Evolutionary conservation across 129 eudicot genomes (phyloP).

Genomic region (Logfia minima): DNA sequence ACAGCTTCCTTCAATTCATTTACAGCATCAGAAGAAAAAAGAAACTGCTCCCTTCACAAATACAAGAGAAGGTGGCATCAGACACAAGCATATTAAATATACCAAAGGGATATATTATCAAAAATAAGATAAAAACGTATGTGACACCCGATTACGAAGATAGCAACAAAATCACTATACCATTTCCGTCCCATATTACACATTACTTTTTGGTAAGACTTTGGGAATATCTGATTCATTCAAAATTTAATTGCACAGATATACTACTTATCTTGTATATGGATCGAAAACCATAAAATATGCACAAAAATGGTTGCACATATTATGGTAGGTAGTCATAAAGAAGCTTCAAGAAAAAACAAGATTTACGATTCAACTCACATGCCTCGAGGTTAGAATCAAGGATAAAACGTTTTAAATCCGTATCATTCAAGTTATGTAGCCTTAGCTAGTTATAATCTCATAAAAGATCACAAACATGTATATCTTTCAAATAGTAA

Average conservation of each 20-base stretch:
- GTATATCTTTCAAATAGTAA: no score
- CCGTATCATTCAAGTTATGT: background rate
- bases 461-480: background rate
- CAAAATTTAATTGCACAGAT: background rate
- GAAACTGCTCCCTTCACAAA: constrained; percentile 97
- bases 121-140: background rate
- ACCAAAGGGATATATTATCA: background rate
- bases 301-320: background rate
- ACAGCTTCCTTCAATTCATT: constrained; percentile 74
- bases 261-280: background rate
- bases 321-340: background rate
- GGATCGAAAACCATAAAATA: background rate
- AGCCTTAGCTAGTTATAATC: background rate
- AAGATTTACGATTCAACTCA: background rate
- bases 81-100: constrained; percentile 24
- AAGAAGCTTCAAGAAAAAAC: background rate
- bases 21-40: constrained; percentile 90
- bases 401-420: background rate
- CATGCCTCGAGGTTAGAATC: background rate
- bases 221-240: background rate
- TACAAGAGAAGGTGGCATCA: constrained; percentile 56
- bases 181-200: background rate
- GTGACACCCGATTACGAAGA: background rate
- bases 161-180: background rate
- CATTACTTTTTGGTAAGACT: background rate